phyloP scores from a whole-genome alignment of 345 rosid species.

The Corchorus capsularis region DNA sequence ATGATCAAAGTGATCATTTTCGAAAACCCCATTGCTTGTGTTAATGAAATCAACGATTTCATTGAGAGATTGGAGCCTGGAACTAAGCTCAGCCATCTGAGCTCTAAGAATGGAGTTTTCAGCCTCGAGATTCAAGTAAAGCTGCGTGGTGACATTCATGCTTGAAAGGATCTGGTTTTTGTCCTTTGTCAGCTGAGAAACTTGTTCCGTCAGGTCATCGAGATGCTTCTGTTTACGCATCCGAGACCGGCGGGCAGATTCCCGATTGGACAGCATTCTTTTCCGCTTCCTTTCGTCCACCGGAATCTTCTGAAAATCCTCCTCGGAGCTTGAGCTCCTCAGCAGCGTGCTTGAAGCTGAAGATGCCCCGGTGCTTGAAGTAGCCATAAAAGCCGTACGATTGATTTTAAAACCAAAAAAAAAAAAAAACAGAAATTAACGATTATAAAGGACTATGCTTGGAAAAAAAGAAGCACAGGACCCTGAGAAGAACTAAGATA shows the following conservation, averaged over 20 bases:
- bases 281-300: slow-evolving; percentile 78
- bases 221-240: slow-evolving; percentile 84
- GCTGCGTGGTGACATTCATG: slow-evolving; percentile 57
- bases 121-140: slow-evolving; percentile 57
- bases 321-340: slow-evolving; percentile 63
- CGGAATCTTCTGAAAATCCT: slow-evolving; percentile 44
- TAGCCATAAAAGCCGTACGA: slow-evolving; percentile 53
- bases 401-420: not conserved
- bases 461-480: slow-evolving; percentile 28
- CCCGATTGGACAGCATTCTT: slow-evolving; percentile 87
- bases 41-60: slow-evolving; percentile 55
- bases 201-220: slow-evolving; percentile 64
- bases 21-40: slow-evolving; percentile 26
- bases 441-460: not conserved
- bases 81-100: slow-evolving; percentile 66
- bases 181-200: slow-evolving; percentile 49
- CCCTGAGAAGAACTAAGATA: slow-evolving; percentile 33
- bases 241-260: slow-evolving; percentile 88
- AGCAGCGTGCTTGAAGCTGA: slow-evolving; percentile 43
- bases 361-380: slow-evolving; percentile 47
- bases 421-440: not conserved
- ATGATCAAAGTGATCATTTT: slow-evolving; percentile 14
- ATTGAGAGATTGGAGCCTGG: slow-evolving; percentile 70
- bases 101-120: slow-evolving; percentile 78
- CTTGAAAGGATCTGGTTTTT: slow-evolving; percentile 56